Conservation (phyloP, 495 filamentous ascomycete genomes). For the Margaritispora aquatica region DNA sequence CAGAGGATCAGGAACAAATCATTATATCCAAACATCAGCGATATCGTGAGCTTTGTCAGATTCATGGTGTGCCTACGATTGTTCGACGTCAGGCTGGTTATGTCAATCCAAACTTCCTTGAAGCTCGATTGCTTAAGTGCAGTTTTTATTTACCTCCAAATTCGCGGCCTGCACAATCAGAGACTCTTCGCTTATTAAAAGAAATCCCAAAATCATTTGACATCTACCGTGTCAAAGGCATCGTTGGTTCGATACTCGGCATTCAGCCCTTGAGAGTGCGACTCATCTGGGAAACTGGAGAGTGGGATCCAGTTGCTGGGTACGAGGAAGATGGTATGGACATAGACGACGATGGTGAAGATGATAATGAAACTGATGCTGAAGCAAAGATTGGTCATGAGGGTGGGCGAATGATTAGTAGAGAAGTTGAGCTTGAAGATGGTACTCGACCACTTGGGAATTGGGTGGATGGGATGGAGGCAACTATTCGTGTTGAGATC, state of each 20-base stretch:
- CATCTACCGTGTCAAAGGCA: slow-evolving; percentile 73
- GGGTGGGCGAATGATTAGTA: slow-evolving; percentile 51
- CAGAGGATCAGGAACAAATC: slow-evolving; percentile 43
- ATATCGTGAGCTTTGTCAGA: slow-evolving; percentile 64
- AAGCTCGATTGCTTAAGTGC: slow-evolving; percentile 63
- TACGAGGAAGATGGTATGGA: slow-evolving; percentile 57
- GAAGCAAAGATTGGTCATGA: slow-evolving; percentile 5
- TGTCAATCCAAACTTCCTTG: slow-evolving; percentile 62
- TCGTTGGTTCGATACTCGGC: slow-evolving; percentile 65
- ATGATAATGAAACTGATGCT: slow-evolving; percentile 30
- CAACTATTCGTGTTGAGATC: slow-evolving; percentile 59
- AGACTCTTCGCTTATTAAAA: slow-evolving; percentile 9
- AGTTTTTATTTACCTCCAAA: slow-evolving; percentile 44
- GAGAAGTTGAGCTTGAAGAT: slow-evolving; percentile 78
- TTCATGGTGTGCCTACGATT: slow-evolving; percentile 61
- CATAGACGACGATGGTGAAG: slow-evolving; percentile 49
- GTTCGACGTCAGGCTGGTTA: slow-evolving; percentile 34
- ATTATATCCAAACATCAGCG: slow-evolving; percentile 59
- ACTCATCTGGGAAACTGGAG: slow-evolving; percentile 76
- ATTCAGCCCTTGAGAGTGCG: slow-evolving; percentile 55
- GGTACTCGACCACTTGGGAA: slow-evolving; percentile 76
- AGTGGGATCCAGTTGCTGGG: slow-evolving; percentile 70
- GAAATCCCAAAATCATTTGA: slow-evolving; percentile 70
- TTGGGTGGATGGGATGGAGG: slow-evolving; percentile 67
- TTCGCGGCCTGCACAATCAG: not conserved